phyloP scores from a whole-genome alignment of 345 rosid genomes.

The Citrus glauca region DNA sequence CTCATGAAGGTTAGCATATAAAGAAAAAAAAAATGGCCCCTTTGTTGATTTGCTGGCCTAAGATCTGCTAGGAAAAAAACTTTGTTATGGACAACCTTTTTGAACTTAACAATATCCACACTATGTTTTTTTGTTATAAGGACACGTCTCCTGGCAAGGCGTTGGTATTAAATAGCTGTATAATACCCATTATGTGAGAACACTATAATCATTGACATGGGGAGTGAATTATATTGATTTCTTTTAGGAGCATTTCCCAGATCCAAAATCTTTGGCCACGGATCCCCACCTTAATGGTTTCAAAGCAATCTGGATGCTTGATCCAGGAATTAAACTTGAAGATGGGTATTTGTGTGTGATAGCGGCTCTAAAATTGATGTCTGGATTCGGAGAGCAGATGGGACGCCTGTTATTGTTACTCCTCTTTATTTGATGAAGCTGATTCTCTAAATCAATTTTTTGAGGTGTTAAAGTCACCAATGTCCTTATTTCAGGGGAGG shows the following conservation, averaged over 20 bases:
- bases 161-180: neutral
- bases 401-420: conserved; percentile 61
- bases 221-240: neutral
- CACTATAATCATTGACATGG: neutral
- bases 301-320: conserved; percentile 96
- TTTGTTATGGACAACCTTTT: neutral
- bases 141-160: neutral
- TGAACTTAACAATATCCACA: neutral
- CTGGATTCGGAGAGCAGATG: conserved; percentile 70
- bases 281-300: conserved; percentile 61
- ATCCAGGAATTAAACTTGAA: conserved; percentile 86
- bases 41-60: neutral
- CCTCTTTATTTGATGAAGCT: neutral
- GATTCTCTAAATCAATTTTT: conserved; percentile 1
- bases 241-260: conserved; percentile 62
- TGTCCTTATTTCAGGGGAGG: conserved; percentile 57
- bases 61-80: neutral
- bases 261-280: conserved; percentile 60
- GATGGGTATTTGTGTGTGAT: conserved; percentile 64
- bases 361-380: conserved; percentile 60
- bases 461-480: conserved; percentile 1
- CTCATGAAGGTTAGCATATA: neutral
- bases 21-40: neutral
- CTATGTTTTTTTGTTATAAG: neutral
- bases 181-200: too few species aligned